These are phyloP conservation scores for Lignosus rhinocerotis DNA, from an alignment of 1,284 basidiomycete species.

Conservation along the genomic window DNA sequence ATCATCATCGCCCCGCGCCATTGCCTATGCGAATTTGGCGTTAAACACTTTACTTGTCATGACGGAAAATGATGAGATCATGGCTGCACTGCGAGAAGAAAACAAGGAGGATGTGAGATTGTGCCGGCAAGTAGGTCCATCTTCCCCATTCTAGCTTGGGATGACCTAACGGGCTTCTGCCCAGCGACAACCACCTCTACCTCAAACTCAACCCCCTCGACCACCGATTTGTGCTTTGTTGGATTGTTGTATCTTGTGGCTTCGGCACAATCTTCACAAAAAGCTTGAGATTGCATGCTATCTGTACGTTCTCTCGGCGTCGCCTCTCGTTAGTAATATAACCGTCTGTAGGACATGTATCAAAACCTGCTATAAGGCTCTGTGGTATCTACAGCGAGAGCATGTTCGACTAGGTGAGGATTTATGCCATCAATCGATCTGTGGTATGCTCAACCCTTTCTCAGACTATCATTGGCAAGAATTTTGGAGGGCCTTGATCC, in stretches of 20 bases:
- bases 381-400: conserved; percentile 56
- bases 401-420: conserved; percentile 52
- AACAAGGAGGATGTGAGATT: conserved; percentile 43
- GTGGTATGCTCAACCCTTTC: not conserved
- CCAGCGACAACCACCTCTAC: conserved; percentile 54
- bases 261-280: conserved; percentile 67
- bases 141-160: not conserved
- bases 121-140: conserved; percentile 59
- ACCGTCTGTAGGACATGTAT: conserved; percentile 41
- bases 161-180: not conserved
- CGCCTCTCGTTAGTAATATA: not conserved
- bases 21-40: conserved; percentile 58
- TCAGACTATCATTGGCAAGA: conserved; percentile 67
- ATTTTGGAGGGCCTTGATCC: conserved; percentile 57
- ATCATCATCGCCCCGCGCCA: conserved; percentile 51
- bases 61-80: conserved; percentile 48
- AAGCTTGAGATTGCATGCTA: conserved; percentile 57
- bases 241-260: conserved; percentile 67
- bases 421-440: not conserved
- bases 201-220: conserved; percentile 38
- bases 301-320: conserved; percentile 39
- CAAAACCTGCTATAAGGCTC: conserved; percentile 48
- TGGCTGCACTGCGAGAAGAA: conserved; percentile 46
- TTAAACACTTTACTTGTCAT: conserved; percentile 52
- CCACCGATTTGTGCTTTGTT: conserved; percentile 55